Base-by-base conservation (phyloP, 306 rosid species). In the Inga oerstediana region DNA sequence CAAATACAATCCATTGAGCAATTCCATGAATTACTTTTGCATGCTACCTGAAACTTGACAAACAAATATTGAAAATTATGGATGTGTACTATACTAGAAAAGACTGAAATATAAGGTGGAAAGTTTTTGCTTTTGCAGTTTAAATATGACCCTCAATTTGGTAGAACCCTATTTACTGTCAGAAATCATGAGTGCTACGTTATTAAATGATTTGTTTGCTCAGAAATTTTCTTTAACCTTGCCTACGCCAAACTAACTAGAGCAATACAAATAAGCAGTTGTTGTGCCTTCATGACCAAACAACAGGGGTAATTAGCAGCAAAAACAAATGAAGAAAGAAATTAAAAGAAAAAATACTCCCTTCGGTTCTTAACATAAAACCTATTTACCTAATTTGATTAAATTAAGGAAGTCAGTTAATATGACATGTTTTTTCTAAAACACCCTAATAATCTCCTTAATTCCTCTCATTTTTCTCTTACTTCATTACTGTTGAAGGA, bases 261-360 rank as follows among this genome's bases (percentile, higher is more conserved):
- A 22, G 65, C 32, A 59, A 59, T n/a, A 32, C 32, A 59, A 59
- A 59, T 9, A 59, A 59, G 62, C 62, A 7, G 32, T n/a, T 9
- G 27, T 59, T n/a, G 68, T 1, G 68, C 15, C 68, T 24, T 62
- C 68, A 62, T 10, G 0, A 62, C 68, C 37, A 49, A 61, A 0
- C 68, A 27, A 24, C 16, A 22, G 66, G 66, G 34, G 37, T 11
- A 24, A 11, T 34, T 62, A 13, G 20, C 6, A 64, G 73, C 34
- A 37, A 13, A 75, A 65, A 61, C 22, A 37, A 20, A 75, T 48
- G 69, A 81, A 72, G 34, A 58, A 67, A 67, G 8, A 65, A 67
- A 82, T 13, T 44, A 34, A 49, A 24, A 39, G 5, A 35, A 35
- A 35, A 37, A 37, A 37, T 32, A 37, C 8, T 6, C 43, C 8